phyloP scores from a whole-genome alignment of 345 rosid species.

The Syzygium grande region DNA sequence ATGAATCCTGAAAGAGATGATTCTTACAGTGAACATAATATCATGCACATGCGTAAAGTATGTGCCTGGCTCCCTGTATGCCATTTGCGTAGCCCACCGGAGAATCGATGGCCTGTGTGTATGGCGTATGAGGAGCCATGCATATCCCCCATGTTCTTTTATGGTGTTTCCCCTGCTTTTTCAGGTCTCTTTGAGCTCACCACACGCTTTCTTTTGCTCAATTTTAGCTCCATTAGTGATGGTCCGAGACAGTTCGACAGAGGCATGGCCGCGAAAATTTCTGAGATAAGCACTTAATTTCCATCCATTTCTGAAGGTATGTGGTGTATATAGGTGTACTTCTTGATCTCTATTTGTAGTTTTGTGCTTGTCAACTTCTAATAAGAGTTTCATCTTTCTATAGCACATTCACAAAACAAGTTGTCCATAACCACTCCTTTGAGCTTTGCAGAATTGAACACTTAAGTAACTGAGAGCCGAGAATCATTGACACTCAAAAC shows the following conservation, averaged over 20 bases:
- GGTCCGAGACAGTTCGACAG: not conserved
- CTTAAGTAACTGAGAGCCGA: not conserved
- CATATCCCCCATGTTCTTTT: constrained; percentile 31
- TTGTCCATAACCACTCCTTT: not conserved
- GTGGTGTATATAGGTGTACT: not conserved
- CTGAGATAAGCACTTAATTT: not conserved
- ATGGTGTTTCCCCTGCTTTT: not conserved
- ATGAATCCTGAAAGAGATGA: not conserved
- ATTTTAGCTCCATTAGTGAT: not conserved
- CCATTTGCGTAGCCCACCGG: constrained; percentile 73
- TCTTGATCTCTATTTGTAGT: not conserved
- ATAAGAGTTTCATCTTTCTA: not conserved
- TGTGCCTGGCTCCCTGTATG: constrained; percentile 99
- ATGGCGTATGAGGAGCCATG: constrained; percentile 99
- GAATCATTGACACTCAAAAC: not conserved
- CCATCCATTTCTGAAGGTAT: not conserved
- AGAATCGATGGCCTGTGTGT: constrained; percentile 64
- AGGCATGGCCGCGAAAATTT: not conserved
- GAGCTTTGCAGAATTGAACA: not conserved
- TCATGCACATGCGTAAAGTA: not conserved
- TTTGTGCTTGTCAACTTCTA: not conserved
- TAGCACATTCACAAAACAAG: not conserved
- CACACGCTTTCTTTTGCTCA: not conserved
- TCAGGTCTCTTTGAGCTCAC: not conserved
- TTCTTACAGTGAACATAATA: not conserved